A percentile compares a stretch with the other conserved stretches of the same genome.
phyloP scores from a whole-genome alignment of 2,329 filamentous ascomycete genomes.

The Aspergillus hiratsukae region DNA sequence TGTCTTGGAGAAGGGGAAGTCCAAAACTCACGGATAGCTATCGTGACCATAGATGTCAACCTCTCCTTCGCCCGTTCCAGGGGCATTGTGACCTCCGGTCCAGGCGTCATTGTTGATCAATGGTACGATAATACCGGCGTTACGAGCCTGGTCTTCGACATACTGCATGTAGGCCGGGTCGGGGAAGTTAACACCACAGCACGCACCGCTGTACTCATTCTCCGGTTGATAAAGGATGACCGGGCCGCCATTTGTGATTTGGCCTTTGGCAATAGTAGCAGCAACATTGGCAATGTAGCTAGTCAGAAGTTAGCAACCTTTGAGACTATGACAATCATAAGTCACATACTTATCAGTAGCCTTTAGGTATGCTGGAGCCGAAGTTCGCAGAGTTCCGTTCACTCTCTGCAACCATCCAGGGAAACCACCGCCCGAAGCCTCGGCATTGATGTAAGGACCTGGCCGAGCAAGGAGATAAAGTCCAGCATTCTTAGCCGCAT shows the following conservation, averaged over 20 bases:
- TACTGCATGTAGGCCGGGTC: constrained; percentile 66
- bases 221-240: constrained; percentile 76
- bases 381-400: constrained; percentile 61
- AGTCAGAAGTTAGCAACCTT: constrained; percentile 7
- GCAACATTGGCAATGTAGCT: constrained; percentile 61
- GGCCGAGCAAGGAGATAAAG: constrained; percentile 71
- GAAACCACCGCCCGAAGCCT: constrained; percentile 71
- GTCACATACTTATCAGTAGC: constrained; percentile 59
- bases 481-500: constrained; percentile 66
- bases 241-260: constrained; percentile 79
- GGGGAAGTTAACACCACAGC: constrained; percentile 53
- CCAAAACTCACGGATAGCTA: constrained; percentile 52
- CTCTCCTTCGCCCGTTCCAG: constrained; percentile 53
- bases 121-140: constrained; percentile 68
- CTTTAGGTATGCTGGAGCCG: constrained; percentile 57
- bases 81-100: constrained; percentile 58
- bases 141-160: constrained; percentile 62
- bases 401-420: constrained; percentile 73
- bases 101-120: constrained; percentile 70
- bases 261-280: constrained; percentile 64
- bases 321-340: too few species aligned
- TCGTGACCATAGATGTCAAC: constrained; percentile 66
- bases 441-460: constrained; percentile 75
- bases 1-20: neutral
- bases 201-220: constrained; percentile 66